Base-by-base conservation (phyloP, 2,329 filamentous ascomycete genomes). In the Colletotrichum gigasporum region DNA sequence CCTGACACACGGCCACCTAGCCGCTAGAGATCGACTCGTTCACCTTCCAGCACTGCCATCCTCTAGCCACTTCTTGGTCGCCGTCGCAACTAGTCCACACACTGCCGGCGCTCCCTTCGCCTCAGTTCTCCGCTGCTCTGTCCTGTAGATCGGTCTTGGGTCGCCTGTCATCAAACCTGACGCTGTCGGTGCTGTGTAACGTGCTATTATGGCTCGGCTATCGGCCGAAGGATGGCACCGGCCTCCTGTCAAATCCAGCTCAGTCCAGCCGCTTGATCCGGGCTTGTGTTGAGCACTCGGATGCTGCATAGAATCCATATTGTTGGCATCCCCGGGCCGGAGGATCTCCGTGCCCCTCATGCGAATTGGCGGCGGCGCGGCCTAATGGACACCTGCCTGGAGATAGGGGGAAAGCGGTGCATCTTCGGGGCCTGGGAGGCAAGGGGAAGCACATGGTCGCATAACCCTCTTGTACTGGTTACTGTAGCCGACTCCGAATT, bases 31-130 rank as follows among this genome's bases (percentile, higher is more conserved):
- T 62, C 56, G 62, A 57, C 35, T 62, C n/a, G 28, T 32, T 50
- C 37, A 37, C 35, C 32, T 65, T 65, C 62, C 62, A 65, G 62
- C 62, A 65, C 62, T 22, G 62, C 62, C 56, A 61, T 61, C 37
- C n/a, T 32, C 30, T 35, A 30, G 54, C 32, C 54, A 34, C 41
- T 37, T 39, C 47, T 44, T 28, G 39, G 41, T 11, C 20, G 22
- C 8, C 20, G 32, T 28, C 28, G 34, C 26, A 47, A 30, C 22
- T 22, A 3, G 11, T 26, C 18, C 9, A 18, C 24, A 28, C n/a
- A n/a, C n/a, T n/a, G n/a, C n/a, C n/a, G n/a, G n/a, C 35, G 42
- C 22, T 12, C 28, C 44, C 10, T 30, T 14, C n/a, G 14, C 18
- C 42, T 35, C 42, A 60, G 51, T 42, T 54, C 28, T 45, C 44